Evolutionary conservation across 1,139 yeast genomes (phyloP), one percentile per base, ranked within the genome.

Genomic region (Citeromyces siamensis): DNA sequence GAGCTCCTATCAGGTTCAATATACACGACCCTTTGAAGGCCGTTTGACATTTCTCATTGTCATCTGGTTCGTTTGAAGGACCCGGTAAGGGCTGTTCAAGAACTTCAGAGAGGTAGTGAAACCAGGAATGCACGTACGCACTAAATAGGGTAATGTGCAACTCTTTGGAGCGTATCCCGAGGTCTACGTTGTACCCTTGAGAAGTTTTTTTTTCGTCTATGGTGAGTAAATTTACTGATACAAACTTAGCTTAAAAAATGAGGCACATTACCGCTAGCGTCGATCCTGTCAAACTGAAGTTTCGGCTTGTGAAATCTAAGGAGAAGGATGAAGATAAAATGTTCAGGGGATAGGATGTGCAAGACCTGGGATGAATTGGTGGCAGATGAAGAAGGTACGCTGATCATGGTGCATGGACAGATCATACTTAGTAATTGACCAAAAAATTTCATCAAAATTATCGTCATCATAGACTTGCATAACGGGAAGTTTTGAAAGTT

Each of bases 51-150:
- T 13, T 64, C 62, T 2, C 55, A 52, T 45, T 53, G 61, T 14
- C 66, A 60, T 41, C 68, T 63, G 10, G 49, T 62, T 31, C 68
- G 64, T 40, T 46, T 63, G 35, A 81, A 86, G 49, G 93, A 90
- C 51, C 98, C 98, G 0, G 85, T 81, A 1, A 63, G 60, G 39
- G 94, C 95, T 0, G 61, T 90, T 47, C 60, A 75, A 44, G 85
- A 81, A 50, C 84, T 90, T 76, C 63, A 69, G 17, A 52, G 64
- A 27, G 60, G n/a, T 90, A 37, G 66, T 90, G 46, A 80, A 80
- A 46, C 95, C 95, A 1, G 88, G 86, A n/a, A 97, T 97, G 27
- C 46, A 16, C 21, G 47, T 54, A 1, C 60, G 64, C 33, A 53
- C 52, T 6, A 51, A 57, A 31, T 67, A 63, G 34, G 55, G 59